A percentile compares a stretch with the other conserved stretches of the same genome.
phyloP scores from a whole-genome alignment of 208 protist species.

The Vickermania ingenoplastis region DNA sequence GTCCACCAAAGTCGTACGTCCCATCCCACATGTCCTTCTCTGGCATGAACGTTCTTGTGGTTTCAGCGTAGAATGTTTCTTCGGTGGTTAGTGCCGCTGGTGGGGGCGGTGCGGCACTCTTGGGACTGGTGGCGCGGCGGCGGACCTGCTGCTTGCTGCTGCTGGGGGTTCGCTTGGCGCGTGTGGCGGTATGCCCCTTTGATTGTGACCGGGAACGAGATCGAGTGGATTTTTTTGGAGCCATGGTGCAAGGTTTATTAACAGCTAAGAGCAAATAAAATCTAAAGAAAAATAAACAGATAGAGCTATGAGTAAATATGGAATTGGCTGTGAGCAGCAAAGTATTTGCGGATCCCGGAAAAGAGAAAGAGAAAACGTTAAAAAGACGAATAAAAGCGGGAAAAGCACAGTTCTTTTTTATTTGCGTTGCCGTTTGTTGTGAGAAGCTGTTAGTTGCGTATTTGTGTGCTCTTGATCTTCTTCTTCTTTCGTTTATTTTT shows the following conservation, averaged over 20 bases:
- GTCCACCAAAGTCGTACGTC: constrained; percentile 78
- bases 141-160: constrained; percentile 5
- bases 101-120: background rate
- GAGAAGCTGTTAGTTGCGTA: too few species aligned
- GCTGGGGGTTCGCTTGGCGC: background rate
- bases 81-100: constrained; percentile 22
- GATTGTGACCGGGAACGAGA: background rate
- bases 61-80: constrained; percentile 39
- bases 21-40: constrained; percentile 74
- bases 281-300: too few species aligned
- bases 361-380: too few species aligned
- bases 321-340: too few species aligned
- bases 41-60: constrained; percentile 56
- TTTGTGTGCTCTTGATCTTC: too few species aligned
- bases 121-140: constrained; percentile 21
- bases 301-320: too few species aligned
- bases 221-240: background rate
- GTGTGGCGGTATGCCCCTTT: background rate
- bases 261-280: too few species aligned
- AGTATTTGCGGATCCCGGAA: too few species aligned
- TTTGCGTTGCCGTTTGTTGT: too few species aligned
- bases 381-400: too few species aligned
- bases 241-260: background rate
- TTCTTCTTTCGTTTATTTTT: too few species aligned
- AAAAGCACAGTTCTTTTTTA: too few species aligned